Evolutionary conservation across 352 stramenopile species (phyloP).

Genomic region (Pythium rhizo-oryzae): DNA sequence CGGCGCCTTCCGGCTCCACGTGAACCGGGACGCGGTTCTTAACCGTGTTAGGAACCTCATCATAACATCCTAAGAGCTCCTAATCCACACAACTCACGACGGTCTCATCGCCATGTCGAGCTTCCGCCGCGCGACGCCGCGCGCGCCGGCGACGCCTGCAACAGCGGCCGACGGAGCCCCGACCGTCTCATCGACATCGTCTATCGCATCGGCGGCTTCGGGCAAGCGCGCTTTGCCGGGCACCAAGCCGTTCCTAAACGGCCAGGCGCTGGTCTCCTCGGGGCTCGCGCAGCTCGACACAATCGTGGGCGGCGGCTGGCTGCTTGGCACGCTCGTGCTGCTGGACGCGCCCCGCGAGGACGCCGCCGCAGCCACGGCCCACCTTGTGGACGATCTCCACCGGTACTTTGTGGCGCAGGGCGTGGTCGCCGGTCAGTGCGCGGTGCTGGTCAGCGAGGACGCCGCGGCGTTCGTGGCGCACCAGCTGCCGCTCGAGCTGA

Average conservation of each 20-base stretch:
- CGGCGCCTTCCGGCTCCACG: constrained; percentile 4
- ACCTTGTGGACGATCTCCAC: constrained; percentile 52
- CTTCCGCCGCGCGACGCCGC: neutral
- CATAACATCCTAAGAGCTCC: too few relatives aligned
- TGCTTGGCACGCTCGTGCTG: constrained; percentile 53
- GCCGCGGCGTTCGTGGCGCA: constrained; percentile 38
- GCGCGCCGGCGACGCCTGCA: neutral
- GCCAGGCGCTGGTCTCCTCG: constrained; percentile 58
- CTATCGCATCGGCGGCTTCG: neutral
- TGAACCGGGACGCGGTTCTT: neutral
- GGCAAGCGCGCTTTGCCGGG: constrained; percentile 30
- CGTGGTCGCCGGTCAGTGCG: constrained; percentile 46
- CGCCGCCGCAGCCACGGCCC: constrained; percentile 25
- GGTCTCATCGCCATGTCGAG: too few relatives aligned
- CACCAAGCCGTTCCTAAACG: constrained; percentile 72
- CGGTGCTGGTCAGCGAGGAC: constrained; percentile 40
- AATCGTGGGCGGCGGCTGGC: constrained; percentile 52
- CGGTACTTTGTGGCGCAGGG: constrained; percentile 63
- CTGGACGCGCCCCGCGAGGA: constrained; percentile 45
- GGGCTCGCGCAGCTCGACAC: constrained; percentile 58
- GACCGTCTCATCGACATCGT: neutral
- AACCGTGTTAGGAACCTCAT: too few relatives aligned
- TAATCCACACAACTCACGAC: too few relatives aligned
- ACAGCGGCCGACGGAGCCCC: neutral
- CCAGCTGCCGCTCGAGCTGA: constrained; percentile 64